Evolutionary conservation across 495 filamentous ascomycete genomes (phyloP), one percentile per base, ranked within the genome.

Genomic region (Aspergillus funiculosus): DNA sequence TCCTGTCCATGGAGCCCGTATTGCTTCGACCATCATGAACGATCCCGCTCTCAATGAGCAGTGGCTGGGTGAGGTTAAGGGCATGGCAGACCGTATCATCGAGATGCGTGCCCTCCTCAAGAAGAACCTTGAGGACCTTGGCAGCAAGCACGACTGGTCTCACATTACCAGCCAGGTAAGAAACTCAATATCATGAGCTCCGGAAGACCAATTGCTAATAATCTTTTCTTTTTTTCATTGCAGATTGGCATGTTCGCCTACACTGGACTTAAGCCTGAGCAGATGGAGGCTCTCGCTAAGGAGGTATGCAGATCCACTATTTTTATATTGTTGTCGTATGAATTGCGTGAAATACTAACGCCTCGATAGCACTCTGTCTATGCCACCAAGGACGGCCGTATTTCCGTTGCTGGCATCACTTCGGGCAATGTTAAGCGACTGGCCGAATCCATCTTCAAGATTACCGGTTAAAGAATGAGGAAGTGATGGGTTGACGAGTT

Each of bases 241-340:
- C 27, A 85, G 73, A 98, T 98, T 54, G 92, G 92, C 71, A 98
- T 98, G 92, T 98, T 98, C 61, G 91, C 91, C 56, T 98, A 92
- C 75, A 98, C 92, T 24, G 92, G 92, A 38, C 71, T 98, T 61
- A 90, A 78, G 55, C 81, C 90, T 51, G 84, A 92, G 72, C 84
- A 95, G 74, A 95, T 97, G 86, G 86, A 91, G 18, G 73, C 70
- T 61, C 75, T 98, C 47, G 89, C 92, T 48, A 89, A 94, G 74
- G 89, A 96, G 73, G 81, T 83, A 64, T 58, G 74, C 21, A 39
- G 7, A 6, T n/a, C 11, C 21, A 4, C 19, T 22, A 14, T 20
- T 4, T 4, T 15, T 14, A 11, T n/a, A 39, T 9, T 10, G 20
- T 11, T 3, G 18, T 27, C 6, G n/a, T 28, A 29, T 26, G n/a